Conservation (phyloP, 2,329 filamentous ascomycete species). For the Hypoxylon sp. region DNA sequence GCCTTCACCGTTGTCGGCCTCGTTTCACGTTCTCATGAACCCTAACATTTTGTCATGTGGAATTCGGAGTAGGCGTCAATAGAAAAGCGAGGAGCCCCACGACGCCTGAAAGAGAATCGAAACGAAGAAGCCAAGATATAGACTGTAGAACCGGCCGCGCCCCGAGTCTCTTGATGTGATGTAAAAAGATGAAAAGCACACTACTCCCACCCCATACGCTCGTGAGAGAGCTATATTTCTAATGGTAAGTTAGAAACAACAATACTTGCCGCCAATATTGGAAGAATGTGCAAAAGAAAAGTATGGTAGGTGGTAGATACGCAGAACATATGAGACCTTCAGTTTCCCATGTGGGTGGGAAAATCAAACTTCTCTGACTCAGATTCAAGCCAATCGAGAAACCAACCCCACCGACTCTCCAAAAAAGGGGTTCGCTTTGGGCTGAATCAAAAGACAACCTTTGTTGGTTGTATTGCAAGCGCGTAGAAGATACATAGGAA, state of each 20-base stretch:
- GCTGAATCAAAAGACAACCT: too few species aligned
- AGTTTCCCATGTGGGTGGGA: too few species aligned
- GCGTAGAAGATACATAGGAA: too few species aligned
- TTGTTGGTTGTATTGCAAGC: too few species aligned
- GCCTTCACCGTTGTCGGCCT: slow-evolving; percentile 15
- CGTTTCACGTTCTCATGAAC: slow-evolving; percentile 2
- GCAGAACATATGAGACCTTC: too few species aligned
- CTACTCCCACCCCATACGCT: slow-evolving; percentile 12
- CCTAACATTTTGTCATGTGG: slow-evolving; percentile 12
- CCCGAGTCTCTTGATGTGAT: slow-evolving; percentile 8
- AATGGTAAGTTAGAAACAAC: background rate
- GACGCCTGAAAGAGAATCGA: slow-evolving; percentile 8
- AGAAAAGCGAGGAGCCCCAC: slow-evolving; percentile 5
- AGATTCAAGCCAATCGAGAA: too few species aligned
- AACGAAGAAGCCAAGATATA: slow-evolving; percentile 8
- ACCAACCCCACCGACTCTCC: too few species aligned
- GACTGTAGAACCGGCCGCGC: slow-evolving; percentile 8
- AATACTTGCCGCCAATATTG: slow-evolving; percentile 3
- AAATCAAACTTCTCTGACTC: too few species aligned
- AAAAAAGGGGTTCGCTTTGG: too few species aligned
- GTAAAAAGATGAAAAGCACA: slow-evolving; percentile 15
- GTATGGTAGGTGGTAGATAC: too few species aligned
- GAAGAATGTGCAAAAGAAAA: too few species aligned
- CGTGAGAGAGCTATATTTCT: background rate
- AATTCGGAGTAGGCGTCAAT: slow-evolving; percentile 15